A percentile compares a stretch with the other conserved stretches of the same genome.
Evolutionary conservation across 1,139 yeast genomes (phyloP).

Genomic region (Kodamaea alishanica): DNA sequence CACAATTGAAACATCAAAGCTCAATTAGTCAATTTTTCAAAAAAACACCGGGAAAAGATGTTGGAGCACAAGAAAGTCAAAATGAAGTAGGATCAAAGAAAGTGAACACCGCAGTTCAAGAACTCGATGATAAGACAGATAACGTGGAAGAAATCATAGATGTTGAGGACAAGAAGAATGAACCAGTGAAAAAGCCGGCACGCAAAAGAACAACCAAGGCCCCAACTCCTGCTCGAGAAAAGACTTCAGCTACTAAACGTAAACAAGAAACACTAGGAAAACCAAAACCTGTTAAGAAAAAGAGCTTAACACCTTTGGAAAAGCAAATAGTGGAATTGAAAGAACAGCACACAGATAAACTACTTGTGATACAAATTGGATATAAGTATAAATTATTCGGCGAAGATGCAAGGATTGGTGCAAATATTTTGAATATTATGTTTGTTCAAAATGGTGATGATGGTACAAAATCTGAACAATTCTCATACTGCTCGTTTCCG

Average conservation of each 20-base stretch:
- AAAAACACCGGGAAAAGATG: not conserved
- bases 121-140: not conserved
- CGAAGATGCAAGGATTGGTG: constrained; percentile 70
- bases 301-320: constrained; percentile 66
- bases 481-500: constrained; percentile 86
- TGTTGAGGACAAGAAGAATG: not conserved
- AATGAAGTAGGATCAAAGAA: not conserved
- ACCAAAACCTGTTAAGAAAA: constrained; percentile 9
- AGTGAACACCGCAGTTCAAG: too few relatives aligned
- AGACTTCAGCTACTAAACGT: not conserved
- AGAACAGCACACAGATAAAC: constrained; percentile 53
- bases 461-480: constrained; percentile 43
- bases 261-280: not conserved
- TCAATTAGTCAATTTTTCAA: constrained; percentile 29
- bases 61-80: constrained; percentile 5
- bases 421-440: constrained; percentile 66
- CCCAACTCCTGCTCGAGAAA: not conserved
- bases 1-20: constrained; percentile 5
- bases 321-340: constrained; percentile 70
- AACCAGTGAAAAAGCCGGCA: not conserved
- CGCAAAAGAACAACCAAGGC: not conserved
- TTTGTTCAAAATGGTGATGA: constrained; percentile 62
- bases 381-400: constrained; percentile 88
- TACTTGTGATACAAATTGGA: constrained; percentile 83
- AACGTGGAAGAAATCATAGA: not conserved